Evolutionary conservation across 73 alveolate genomes (phyloP), one percentile per base, ranked within the genome.

Genomic region (Paramecium caudatum): DNA sequence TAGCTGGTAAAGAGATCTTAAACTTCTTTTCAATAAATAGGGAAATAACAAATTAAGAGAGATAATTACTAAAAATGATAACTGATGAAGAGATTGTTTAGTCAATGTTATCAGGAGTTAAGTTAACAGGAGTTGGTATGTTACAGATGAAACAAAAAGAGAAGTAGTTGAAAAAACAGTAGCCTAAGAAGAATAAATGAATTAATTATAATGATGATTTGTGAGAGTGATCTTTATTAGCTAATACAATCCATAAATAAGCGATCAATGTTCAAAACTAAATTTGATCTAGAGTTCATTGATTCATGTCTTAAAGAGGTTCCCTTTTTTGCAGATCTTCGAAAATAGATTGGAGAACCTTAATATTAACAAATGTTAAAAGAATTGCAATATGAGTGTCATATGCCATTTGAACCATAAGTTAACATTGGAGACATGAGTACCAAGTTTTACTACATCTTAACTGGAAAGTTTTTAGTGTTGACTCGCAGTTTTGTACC

Each of bases 101-200:
- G 39, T 37, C 85, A n/a, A 83, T 83, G 78, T 17, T 83, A 6
- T 47, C 85, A 15, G 82, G 82, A 46, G 83, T 55, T 30, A 83
- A 83, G n/a, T 48, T 83, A 37, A 70, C 91, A 49, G 91, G 85
- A 23, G 91, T 65, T 36, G 91, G 91, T 48, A 83, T 55, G 61
- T 37, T 50, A 25, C 16, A 65, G 34, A 65, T 65, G 83, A 65
- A 65, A 36, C 34, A 65, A 36, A 65, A 65, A 36, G 83, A 65
- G 83, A 65, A 65, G n/a, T 16, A 33, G 34, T 65, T 65, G 34
- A 65, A 65, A 23, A 65, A 65, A 16, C 15, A 65, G 34, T 33
- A 65, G 39, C 83, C 47, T 12, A 65, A 65, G 15, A 65, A 65
- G 34, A 55, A 55, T 5, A 65, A 65, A 33, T 65, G 83, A 65